Percentiles rank a stretch among this genome's conserved stretches.
Evolutionary conservation across 345 rosid genomes (phyloP).

Genomic region (Excoecaria cochinchinensis): DNA sequence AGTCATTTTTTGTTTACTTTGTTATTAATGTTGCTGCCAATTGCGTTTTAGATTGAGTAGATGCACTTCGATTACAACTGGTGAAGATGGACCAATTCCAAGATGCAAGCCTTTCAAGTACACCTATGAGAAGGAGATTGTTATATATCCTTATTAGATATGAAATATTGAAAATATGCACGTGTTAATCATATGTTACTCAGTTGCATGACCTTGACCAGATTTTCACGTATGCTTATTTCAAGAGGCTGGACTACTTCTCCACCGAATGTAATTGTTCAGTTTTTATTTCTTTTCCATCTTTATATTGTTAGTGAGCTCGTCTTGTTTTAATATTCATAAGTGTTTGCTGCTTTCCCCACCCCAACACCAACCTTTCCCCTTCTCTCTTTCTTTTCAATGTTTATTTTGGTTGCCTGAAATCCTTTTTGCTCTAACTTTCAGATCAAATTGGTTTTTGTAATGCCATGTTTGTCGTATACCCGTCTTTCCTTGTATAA

Average conservation of each 20-base stretch:
- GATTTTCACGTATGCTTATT: conserved; percentile 81
- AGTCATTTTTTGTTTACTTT: neutral
- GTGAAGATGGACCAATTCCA: conserved; percentile 96
- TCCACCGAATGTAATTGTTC: conserved; percentile 92
- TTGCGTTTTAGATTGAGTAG: conserved; percentile 60
- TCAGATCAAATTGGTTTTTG: neutral
- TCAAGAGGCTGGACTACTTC: conserved; percentile 95
- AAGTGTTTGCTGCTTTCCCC: neutral
- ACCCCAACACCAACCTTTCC: neutral
- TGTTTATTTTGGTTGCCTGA: neutral
- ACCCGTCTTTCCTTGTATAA: neutral
- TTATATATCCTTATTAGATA: conserved; percentile 69
- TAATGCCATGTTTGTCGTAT: neutral
- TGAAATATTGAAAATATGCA: neutral
- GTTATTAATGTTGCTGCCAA: conserved; percentile 1
- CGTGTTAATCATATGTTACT: neutral
- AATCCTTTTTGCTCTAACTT: neutral
- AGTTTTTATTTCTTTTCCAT: neutral
- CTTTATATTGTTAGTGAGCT: neutral
- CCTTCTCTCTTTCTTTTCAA: neutral
- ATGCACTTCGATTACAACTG: conserved; percentile 83
- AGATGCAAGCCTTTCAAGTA: conserved; percentile 96
- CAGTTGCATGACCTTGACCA: conserved; percentile 51
- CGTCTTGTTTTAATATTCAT: neutral
- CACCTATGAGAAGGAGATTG: conserved; percentile 95